Evolutionary conservation across 2,329 filamentous ascomycete species (phyloP), one percentile per base, ranked within the genome.

Genomic region (Penicillium hordei): DNA sequence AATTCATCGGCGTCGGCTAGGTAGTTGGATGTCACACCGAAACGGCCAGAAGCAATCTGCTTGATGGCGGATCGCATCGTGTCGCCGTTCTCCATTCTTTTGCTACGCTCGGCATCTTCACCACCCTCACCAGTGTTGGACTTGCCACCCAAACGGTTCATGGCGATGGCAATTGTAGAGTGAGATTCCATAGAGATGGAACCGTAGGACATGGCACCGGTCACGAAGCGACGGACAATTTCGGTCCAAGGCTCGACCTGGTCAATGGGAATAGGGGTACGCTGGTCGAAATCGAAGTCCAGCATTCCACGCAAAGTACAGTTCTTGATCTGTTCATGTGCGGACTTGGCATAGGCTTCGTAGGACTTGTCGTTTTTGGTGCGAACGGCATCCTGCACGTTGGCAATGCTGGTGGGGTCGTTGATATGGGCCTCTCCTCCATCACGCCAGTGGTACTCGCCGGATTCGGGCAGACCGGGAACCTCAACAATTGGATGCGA

Each of bases 351-450:
- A 78, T 97, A 97, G 0, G 93, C 93, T 78, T 97, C 93, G 76
- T 97, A 97, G 0, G 93, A 97, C 80, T 96, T 96, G 81, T 97
- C 93, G 71, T 97, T 97, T 86, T 97, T 97, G 62, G 89, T 93
- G 58, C 93, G 89, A 17, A 97, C 93, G 13, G 93, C 93, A 75
- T 97, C 93, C 76, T 97, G 93, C 60, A 97, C 91, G 77, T 97
- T 97, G 71, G 93, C 93, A 78, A 97, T 96, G 63, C 91, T 93
- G 48, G 89, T 88, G 7, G 93, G 93, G 69, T 97, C 93, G 78
- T 97, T 97, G 78, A 97, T 86, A 77, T 97, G 93, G 59, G 92
- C 85, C 78, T 97, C 93, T 53, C 93, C 93, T 69, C 93, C 93
- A 74, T 97, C 93, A 78, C 93, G 89, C 93, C 93, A 97, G 77